Conservation (phyloP, 164 flowering plant genomes). For the Pachysandra terminalis region DNA sequence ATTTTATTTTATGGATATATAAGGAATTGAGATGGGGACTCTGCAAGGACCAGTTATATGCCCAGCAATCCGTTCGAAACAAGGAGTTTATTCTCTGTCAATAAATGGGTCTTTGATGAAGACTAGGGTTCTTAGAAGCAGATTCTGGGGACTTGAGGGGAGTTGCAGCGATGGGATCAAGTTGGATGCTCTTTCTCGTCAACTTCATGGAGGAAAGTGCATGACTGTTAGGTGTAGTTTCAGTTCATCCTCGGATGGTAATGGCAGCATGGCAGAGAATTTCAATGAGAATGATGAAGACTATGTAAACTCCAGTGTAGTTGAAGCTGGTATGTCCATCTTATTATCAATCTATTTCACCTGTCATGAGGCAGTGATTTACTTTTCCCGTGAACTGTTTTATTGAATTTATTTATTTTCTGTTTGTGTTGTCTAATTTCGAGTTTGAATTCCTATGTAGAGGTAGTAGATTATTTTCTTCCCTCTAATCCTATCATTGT, state of each 20-base stretch:
- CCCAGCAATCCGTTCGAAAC: constrained; percentile 56
- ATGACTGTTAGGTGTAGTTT: constrained; percentile 44
- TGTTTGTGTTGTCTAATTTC: no score
- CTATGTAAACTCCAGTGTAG: constrained; percentile 82
- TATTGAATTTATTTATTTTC: no score
- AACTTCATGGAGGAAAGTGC: constrained; percentile 20
- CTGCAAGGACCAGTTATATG: constrained; percentile 79
- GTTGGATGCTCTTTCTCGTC: constrained; percentile 20
- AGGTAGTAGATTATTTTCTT: no score
- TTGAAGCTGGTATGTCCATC: constrained; percentile 81
- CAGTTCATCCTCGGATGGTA: constrained; percentile 81
- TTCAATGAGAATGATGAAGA: constrained; percentile 82
- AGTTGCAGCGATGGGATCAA: constrained; percentile 18
- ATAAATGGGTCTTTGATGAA: constrained; percentile 30
- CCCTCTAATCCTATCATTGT: no score
- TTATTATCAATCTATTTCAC: neutral
- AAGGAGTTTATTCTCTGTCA: constrained; percentile 34
- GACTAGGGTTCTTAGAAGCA: constrained; percentile 41
- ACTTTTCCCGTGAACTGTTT: no score
- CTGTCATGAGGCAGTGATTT: neutral
- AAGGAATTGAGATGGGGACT: constrained; percentile 45
- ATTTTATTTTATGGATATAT: constrained; percentile 8
- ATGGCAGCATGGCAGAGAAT: constrained; percentile 85
- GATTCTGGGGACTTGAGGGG: constrained; percentile 48
- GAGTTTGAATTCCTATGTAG: no score